Evolutionary conservation across 176 grass and related monocot species (phyloP).

Genomic region (Hsuehochloa calcarea): DNA sequence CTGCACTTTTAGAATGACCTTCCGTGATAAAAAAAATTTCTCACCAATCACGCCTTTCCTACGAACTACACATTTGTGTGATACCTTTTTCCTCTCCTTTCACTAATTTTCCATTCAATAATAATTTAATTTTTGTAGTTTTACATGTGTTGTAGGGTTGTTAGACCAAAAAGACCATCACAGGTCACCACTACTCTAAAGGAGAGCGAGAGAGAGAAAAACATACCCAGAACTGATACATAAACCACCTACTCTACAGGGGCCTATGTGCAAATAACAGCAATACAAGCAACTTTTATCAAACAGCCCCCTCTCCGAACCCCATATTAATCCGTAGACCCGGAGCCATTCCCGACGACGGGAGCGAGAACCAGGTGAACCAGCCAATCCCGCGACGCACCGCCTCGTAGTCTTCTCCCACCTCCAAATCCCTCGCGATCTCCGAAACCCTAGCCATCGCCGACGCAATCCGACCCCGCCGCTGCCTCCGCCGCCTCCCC

Average conservation of each 20-base stretch:
- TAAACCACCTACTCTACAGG: neutral
- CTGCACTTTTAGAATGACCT: no score
- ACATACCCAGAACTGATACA: no score
- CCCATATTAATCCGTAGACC: neutral
- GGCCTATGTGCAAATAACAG: neutral
- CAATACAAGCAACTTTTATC: neutral
- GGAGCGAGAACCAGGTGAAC: constrained; percentile 19
- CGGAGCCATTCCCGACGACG: neutral
- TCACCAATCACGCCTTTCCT: no score
- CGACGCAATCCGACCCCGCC: constrained; percentile 21
- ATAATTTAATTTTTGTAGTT: no score
- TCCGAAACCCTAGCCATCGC: constrained; percentile 38
- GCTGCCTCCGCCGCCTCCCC: neutral
- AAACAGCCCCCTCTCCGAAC: neutral
- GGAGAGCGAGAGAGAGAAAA: no score
- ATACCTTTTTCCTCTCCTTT: no score
- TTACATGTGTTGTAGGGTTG: no score
- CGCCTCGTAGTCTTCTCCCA: constrained; percentile 11
- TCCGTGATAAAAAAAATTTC: no score
- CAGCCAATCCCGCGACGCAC: constrained; percentile 25
- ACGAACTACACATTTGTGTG: no score
- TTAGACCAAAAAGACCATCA: no score
- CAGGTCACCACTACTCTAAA: no score
- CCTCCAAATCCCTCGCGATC: constrained; percentile 26
- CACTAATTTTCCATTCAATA: no score